A percentile compares a stretch with the other conserved stretches of the same genome.
phyloP scores from a whole-genome alignment of 2,329 filamentous ascomycete genomes.

The Fusarium redolens region DNA sequence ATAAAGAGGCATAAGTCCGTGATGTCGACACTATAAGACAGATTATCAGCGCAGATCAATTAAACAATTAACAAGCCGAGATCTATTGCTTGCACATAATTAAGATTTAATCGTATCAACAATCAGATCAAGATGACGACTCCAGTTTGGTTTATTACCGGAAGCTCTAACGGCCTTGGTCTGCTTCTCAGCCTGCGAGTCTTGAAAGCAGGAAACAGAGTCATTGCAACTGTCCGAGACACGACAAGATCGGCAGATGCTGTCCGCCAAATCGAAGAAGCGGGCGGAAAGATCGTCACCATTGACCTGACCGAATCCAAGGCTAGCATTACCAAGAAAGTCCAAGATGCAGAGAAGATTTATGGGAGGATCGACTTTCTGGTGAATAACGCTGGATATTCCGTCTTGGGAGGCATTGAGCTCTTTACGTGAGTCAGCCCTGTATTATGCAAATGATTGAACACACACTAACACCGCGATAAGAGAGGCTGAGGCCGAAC shows the following conservation, averaged over 20 bases:
- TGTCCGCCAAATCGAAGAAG: constrained; percentile 31
- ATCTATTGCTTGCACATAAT: no score
- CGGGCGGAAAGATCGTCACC: constrained; percentile 44
- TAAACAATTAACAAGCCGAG: no score
- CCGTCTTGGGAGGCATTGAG: constrained; percentile 37
- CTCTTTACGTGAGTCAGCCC: constrained; percentile 42
- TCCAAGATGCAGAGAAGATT: constrained; percentile 42
- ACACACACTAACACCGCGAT: constrained; percentile 1
- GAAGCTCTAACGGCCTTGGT: constrained; percentile 41
- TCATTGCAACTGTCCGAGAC: constrained; percentile 36
- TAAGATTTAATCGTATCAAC: background rate
- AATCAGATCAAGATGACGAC: constrained; percentile 27
- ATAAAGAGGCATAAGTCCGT: constrained; percentile 24
- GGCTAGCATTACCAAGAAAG: constrained; percentile 37
- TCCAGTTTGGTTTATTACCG: constrained; percentile 43
- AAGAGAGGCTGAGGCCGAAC: constrained; percentile 53
- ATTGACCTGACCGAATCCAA: constrained; percentile 46
- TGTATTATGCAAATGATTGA: no score
- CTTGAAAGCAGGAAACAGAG: constrained; percentile 33
- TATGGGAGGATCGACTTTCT: constrained; percentile 58
- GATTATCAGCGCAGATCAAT: no score
- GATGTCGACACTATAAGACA: constrained; percentile 9
- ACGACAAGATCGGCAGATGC: constrained; percentile 25
- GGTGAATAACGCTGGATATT: constrained; percentile 63
- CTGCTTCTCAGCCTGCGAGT: constrained; percentile 34